phyloP scores from a whole-genome alignment of 148 eudicot species.

The Gaultheria prostrata region DNA sequence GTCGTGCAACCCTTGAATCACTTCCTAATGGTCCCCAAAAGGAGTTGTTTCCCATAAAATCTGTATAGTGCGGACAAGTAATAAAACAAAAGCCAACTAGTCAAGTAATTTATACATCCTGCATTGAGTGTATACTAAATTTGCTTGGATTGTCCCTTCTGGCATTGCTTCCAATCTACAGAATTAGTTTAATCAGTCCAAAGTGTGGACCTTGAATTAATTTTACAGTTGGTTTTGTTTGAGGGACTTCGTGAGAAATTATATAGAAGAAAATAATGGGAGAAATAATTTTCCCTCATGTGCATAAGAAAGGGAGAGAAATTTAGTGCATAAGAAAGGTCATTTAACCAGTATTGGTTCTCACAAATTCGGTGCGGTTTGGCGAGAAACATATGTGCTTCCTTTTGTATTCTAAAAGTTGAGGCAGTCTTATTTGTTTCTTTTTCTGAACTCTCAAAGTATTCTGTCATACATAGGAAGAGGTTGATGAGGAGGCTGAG shows the following conservation, averaged over 20 bases:
- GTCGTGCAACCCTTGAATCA: background rate
- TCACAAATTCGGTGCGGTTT: background rate
- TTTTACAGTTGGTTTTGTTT: too few relatives aligned
- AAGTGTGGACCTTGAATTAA: too few relatives aligned
- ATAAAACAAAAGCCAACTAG: background rate
- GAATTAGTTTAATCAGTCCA: too few relatives aligned
- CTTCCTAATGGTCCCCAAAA: background rate
- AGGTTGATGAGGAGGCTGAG: conserved; percentile 78
- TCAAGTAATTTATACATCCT: background rate
- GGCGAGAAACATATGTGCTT: background rate
- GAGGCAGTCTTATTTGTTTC: background rate
- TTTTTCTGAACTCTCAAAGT: background rate
- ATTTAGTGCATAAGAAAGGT: too few relatives aligned
- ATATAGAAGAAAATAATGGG: too few relatives aligned
- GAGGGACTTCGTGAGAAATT: too few relatives aligned
- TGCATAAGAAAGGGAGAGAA: too few relatives aligned
- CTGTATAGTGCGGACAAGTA: background rate
- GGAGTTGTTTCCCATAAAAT: background rate
- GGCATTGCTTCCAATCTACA: too few relatives aligned
- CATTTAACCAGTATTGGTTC: background rate
- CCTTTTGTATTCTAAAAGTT: background rate
- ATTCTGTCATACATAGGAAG: conserved; percentile 30
- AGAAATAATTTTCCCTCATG: too few relatives aligned
- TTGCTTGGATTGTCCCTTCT: too few relatives aligned
- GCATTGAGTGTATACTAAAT: too few relatives aligned